A percentile compares a stretch with the other conserved stretches of the same genome.
These are phyloP conservation scores for Drosera capensis DNA, from an alignment of 148 eudicot species.

Conservation along the genomic window DNA sequence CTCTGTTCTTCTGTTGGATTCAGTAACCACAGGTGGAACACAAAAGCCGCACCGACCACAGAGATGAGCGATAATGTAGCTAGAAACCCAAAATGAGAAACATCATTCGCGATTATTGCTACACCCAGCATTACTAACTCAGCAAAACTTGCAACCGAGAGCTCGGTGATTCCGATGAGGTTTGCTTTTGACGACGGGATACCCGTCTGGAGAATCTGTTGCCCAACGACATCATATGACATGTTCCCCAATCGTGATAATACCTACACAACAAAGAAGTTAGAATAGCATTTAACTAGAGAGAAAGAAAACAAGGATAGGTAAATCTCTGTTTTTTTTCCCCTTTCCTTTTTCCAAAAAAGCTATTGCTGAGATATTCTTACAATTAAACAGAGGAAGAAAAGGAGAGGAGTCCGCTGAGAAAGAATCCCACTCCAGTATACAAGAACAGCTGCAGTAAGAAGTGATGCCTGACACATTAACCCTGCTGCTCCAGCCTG, in stretches of 20 bases:
- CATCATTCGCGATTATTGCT: slow-evolving; percentile 75
- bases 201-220: slow-evolving; percentile 93
- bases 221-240: slow-evolving; percentile 86
- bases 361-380: slow-evolving; percentile 9
- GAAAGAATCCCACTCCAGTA: slow-evolving; percentile 77
- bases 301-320: neutral
- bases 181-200: slow-evolving; percentile 90
- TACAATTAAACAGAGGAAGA: slow-evolving; percentile 72
- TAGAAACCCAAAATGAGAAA: slow-evolving; percentile 69
- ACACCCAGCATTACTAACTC: slow-evolving; percentile 81
- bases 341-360: too few species aligned
- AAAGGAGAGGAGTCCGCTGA: slow-evolving; percentile 47
- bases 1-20: slow-evolving; percentile 70
- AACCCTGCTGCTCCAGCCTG: slow-evolving; percentile 97
- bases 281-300: neutral
- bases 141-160: slow-evolving; percentile 80
- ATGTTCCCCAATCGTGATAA: slow-evolving; percentile 87
- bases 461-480: slow-evolving; percentile 71
- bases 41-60: slow-evolving; percentile 67
- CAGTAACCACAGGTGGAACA: slow-evolving; percentile 70
- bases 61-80: slow-evolving; percentile 69
- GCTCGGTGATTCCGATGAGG: slow-evolving; percentile 83
- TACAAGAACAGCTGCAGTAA: slow-evolving; percentile 67
- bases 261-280: slow-evolving; percentile 24
- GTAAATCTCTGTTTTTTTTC: neutral